Evolutionary conservation across 768 basidiomycete species (phyloP).

Genomic region (Auriscalpium vulgare): DNA sequence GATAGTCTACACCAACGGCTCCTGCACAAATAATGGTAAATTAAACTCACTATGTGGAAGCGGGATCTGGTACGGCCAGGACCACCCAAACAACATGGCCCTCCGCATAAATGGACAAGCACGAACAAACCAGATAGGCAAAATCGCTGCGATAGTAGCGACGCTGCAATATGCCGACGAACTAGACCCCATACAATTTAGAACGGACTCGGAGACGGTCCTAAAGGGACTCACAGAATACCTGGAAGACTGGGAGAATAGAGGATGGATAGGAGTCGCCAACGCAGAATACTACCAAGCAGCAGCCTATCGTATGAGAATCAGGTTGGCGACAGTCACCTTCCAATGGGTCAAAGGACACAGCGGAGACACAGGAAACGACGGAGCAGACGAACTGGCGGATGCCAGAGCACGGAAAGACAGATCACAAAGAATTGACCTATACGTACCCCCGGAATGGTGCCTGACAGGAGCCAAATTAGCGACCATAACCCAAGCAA

Average conservation of each 20-base stretch:
- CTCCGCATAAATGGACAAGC: background rate
- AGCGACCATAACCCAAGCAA: background rate
- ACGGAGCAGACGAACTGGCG: constrained; percentile 2
- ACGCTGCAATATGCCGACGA: background rate
- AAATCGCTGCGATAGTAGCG: constrained; percentile 11
- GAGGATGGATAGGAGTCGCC: background rate
- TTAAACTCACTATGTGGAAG: constrained; percentile 15
- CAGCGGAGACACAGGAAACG: constrained; percentile 1
- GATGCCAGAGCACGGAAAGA: background rate
- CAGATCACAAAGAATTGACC: background rate
- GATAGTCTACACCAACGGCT: constrained; percentile 21
- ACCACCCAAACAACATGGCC: background rate
- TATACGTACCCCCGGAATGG: background rate
- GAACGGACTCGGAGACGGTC: constrained; percentile 19
- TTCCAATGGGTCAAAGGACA: constrained; percentile 16
- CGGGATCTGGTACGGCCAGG: constrained; percentile 1
- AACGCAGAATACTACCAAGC: constrained; percentile 1
- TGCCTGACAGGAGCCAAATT: background rate
- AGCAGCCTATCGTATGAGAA: background rate
- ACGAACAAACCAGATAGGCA: constrained; percentile 2
- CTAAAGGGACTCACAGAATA: constrained; percentile 19
- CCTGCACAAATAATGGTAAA: constrained; percentile 16
- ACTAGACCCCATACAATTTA: constrained; percentile 7
- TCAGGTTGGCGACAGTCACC: background rate
- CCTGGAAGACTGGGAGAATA: constrained; percentile 2